Base-by-base conservation (phyloP, 73 alveolate species). In the Uronychia binucleata region DNA sequence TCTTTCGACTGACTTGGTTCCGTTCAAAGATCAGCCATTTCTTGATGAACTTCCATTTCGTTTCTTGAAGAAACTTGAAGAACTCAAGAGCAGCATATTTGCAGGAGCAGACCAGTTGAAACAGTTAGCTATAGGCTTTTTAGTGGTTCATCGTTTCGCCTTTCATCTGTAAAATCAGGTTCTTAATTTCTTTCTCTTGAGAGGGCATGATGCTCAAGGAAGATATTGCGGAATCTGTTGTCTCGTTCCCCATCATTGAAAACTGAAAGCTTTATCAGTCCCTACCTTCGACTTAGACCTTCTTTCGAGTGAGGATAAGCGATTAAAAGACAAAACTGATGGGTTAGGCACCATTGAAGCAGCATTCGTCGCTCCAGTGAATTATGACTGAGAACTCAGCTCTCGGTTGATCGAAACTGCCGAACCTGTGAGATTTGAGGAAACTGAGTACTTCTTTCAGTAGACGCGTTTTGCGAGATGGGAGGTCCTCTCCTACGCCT, bases 61-160 rank as follows among this genome's bases (percentile, higher is more conserved):
- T 86, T 25, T 79, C 83, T 14, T 57, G 5, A 46, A 86, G 82
- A 59, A 86, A 86, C 31, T 79, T 26, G 84, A 57, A 79, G 19
- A 86, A 33, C 60, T 86, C 88, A 59, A n/a, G 79, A 28, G 88
- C 88, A 1, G 92, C 87, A 86, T 59, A 77, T 79, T 86, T 86
- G 67, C 92, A 86, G 59, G 74, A 33, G 28, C 34, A 25, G 1
- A 83, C 74, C 5, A 83, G 76, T 26, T 75, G 30, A 0, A 13
- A 19, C 5, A 46, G 67, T 46, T 46, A 46, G 67, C 67, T 19
- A 46, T 46, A 46, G 19, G 67, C 19, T 11, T 5, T 19, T 19
- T 11, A 5, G 19, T 19, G 5, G 67, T 46, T 46, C n/a, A 46
- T 46, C 19, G 67, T 11, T 19, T 46, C 67, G 19, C 19, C 19